Base-by-base conservation (phyloP, 257 asterid species). In the Verbena officinalis region DNA sequence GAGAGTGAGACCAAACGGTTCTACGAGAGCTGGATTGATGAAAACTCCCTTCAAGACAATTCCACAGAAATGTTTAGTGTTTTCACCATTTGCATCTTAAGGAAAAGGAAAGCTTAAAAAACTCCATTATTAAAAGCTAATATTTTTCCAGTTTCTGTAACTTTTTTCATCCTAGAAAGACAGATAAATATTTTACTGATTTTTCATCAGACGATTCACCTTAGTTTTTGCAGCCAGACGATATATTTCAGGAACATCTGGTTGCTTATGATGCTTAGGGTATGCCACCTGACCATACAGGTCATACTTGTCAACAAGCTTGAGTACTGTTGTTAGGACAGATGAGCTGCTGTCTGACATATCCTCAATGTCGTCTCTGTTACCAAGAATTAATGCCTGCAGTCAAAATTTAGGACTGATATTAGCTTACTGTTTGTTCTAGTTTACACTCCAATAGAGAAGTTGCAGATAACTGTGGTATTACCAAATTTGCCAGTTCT, bases 11-110 rank as follows among this genome's bases (percentile, higher is more conserved):
- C 95, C 90, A 31, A 86, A 86, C 48, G 90, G 90, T 67, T 86
- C 95, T 38, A 86, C 83, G 23, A 83, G 81, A 57, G 95, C 90
- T 64, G 95, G 90, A 78, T 83, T 86, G 74, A 86, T 79, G 75
- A 86, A 86, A 59, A 86, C 90, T 21, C 95, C 95, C 90, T 86
- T 71, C 58, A 73, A 59, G 62, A 68, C 44, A 60, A 34, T 64
- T 17, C 67, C 74, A 69, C 36, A 67, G 27, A 52, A 73, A 67
- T 53, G 67, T 68, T n/a, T 44, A 67, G 17, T 66, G 67, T 64
- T 60, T 77, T 64, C 56, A 71, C 43, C 57, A 53, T 46, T 44
- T 66, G 21, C 33, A 33, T 21, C 36, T 5, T 27, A 53, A 36
- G 50, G 36, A 16, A 59, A 24, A 38, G 50, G 31, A 58, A 59